Evolutionary conservation across 2,329 filamentous ascomycete species (phyloP), one percentile per base, ranked within the genome.

Genomic region (Venturiaceae sp.): DNA sequence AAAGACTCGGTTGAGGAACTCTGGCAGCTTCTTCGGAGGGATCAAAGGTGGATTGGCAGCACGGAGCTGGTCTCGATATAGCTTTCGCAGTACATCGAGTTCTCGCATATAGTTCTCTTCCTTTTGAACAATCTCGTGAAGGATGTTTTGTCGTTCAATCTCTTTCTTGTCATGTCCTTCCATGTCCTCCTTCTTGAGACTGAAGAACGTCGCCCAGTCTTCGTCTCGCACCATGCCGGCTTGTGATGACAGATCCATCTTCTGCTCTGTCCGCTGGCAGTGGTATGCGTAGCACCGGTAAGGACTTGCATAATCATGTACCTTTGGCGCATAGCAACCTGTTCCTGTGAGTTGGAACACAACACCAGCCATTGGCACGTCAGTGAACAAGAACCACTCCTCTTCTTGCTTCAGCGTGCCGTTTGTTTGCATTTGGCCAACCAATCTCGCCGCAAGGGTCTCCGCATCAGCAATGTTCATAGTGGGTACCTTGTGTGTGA

Each of bases 401-500:
- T 99, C 94, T 34, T 96, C 92, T 14, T 86, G 85, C 5, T 95
- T 77, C 33, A 99, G 75, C 11, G 90, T 89, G 39, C 85, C 86
- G 8, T 86, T 84, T 26, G 83, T 80, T 63, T 92, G 82, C 89
- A 99, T 94, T 52, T 86, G 83, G 58, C 84, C 78, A 2, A 95
- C 85, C 0, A 96, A 88, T 41, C 83, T 84, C 60, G 83, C 82
- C 62, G 89, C 90, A 55, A 99, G 78, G 1, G 86, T 87, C 70
- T 99, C 94, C 0, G 94, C 94, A 76, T 99, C 95, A 5, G 92
- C 92, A 44, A 94, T 92, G 66, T 99, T 97, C 90, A 99, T 96
- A 0, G 91, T 99, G 0, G 94, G 92, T 0, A 99, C 91, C 72
- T 96, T 97, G 73, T 89, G 83, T 1, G 90, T 95, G 70, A 99